Conservation (phyloP, 1,139 yeast genomes). For the Wickerhamomyces sp. region DNA sequence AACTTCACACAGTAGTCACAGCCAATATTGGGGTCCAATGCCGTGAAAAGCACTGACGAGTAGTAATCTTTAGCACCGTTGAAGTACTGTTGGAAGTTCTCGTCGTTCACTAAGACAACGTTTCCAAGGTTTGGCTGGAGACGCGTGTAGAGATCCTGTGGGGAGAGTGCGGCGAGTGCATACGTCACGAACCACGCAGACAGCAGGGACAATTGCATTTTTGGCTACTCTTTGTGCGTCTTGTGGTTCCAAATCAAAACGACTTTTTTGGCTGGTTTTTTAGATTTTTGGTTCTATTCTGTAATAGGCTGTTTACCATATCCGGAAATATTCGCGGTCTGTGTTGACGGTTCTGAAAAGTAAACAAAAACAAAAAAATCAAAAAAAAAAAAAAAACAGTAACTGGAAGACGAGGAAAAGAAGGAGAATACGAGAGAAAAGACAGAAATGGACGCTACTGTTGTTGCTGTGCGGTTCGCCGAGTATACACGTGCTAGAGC, state of each 20-base stretch:
- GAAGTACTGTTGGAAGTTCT: constrained; percentile 25
- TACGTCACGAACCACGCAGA: no score
- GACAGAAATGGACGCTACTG: constrained; percentile 3
- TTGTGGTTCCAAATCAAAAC: no score
- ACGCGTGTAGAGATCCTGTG: constrained; percentile 8
- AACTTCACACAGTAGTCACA: constrained; percentile 41
- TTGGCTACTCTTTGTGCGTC: no score
- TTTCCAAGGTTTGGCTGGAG: constrained; percentile 7
- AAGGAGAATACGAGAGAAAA: background rate
- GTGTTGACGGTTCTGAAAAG: no score
- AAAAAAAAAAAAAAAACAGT: background rate
- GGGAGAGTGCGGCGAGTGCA: constrained; percentile 5
- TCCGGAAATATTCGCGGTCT: background rate
- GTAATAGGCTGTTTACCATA: background rate
- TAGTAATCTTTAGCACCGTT: constrained; percentile 37
- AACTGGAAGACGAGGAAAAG: background rate
- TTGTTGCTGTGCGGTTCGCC: constrained; percentile 1
- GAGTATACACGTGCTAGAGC: constrained; percentile 8
- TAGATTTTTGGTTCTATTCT: no score
- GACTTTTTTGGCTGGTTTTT: no score
- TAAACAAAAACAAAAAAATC: background rate
- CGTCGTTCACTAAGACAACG: constrained; percentile 19
- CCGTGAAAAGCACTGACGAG: constrained; percentile 40
- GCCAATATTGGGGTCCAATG: constrained; percentile 30
- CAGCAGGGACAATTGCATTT: no score